Conservation (phyloP, 2,329 filamentous ascomycete genomes). For the Alternaria arborescens region DNA sequence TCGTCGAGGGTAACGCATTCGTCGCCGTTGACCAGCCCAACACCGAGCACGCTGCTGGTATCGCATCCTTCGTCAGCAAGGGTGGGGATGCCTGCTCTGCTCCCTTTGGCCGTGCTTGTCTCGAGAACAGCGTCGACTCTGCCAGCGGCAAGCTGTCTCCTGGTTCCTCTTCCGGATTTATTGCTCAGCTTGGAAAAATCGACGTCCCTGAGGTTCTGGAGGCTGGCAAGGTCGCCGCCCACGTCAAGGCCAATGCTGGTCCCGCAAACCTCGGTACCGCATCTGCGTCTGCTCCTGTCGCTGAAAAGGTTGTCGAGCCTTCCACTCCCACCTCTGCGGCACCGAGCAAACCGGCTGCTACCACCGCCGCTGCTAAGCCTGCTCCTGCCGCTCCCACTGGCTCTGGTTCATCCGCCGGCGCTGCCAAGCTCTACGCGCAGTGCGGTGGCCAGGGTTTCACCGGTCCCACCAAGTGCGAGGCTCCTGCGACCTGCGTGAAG, state of each 20-base stretch:
- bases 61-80: constrained; percentile 40
- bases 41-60: constrained; percentile 40
- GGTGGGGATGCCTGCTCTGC: constrained; percentile 31
- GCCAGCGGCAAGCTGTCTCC: constrained; percentile 27
- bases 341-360: background rate
- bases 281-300: constrained; percentile 1
- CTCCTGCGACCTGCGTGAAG: constrained; percentile 48
- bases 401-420: constrained; percentile 3
- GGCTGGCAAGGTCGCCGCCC: constrained; percentile 27
- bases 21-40: constrained; percentile 52
- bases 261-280: constrained; percentile 27
- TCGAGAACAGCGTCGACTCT: constrained; percentile 31
- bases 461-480: constrained; percentile 49
- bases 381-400: background rate
- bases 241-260: constrained; percentile 34
- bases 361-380: background rate
- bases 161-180: constrained; percentile 22
- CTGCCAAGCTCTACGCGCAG: constrained; percentile 38
- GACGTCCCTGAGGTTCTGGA: constrained; percentile 24
- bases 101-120: constrained; percentile 28
- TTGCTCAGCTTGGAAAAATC: constrained; percentile 21
- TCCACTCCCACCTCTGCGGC: too few species aligned
- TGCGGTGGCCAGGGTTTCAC: constrained; percentile 54
- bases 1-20: constrained; percentile 59
- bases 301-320: background rate